Conservation (phyloP, 371 early-diverging fungal genomes). For the Rhizopus sp. region DNA sequence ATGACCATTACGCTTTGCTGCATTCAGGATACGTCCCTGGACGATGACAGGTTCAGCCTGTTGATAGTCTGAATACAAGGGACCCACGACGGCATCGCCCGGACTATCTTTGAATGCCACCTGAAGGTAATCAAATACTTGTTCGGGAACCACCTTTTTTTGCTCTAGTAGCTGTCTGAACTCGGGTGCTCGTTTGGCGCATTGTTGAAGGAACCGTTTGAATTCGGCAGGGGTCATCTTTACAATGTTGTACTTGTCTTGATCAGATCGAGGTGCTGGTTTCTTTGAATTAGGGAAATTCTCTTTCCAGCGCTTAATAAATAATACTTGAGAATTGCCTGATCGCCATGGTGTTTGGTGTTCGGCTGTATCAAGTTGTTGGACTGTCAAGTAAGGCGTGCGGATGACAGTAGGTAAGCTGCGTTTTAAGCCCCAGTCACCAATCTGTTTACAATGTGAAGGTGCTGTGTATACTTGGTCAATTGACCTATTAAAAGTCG, state of each 20-base stretch:
- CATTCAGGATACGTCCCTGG: conserved; percentile 68
- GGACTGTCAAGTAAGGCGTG: conserved; percentile 60
- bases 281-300: conserved; percentile 67
- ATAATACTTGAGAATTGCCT: conserved; percentile 54
- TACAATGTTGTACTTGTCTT: conserved; percentile 46
- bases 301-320: conserved; percentile 67
- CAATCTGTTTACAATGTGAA: conserved; percentile 48
- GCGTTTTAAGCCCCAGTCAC: conserved; percentile 83
- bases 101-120: conserved; percentile 23
- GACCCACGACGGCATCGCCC: conserved; percentile 29
- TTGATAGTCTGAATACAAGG: conserved; percentile 34
- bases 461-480: conserved; percentile 75
- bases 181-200: conserved; percentile 44
- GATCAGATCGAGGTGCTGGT: conserved; percentile 49
- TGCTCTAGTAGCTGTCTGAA: conserved; percentile 55
- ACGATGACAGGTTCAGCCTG: conserved; percentile 42
- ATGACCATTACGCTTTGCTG: conserved; percentile 36
- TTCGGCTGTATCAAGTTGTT: conserved; percentile 71
- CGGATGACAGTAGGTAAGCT: conserved; percentile 67
- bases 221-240: conserved; percentile 64
- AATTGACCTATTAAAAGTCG: conserved; percentile 68
- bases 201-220: conserved; percentile 56
- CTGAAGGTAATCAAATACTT: conserved; percentile 35
- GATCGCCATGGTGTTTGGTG: conserved; percentile 75
- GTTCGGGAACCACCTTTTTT: conserved; percentile 38